Conservation (phyloP, 805 yeast genomes). For the Candida maltosa region DNA sequence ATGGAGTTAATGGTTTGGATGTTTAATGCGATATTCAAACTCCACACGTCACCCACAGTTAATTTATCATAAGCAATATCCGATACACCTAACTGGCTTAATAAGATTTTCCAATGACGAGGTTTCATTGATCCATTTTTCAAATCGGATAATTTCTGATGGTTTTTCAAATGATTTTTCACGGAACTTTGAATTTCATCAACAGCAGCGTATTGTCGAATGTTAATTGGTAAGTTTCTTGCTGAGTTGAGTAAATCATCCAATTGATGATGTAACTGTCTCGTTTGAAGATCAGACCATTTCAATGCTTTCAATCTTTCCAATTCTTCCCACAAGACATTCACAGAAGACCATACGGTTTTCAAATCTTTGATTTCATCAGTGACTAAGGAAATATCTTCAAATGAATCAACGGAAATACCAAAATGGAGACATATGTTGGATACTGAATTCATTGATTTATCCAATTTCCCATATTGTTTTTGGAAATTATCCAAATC, state of each 20-base stretch:
- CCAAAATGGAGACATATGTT: conserved; percentile 25
- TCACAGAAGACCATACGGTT: conserved; percentile 63
- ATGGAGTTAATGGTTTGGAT: conserved; percentile 45
- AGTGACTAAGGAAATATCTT: conserved; percentile 24
- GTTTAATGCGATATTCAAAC: conserved; percentile 46
- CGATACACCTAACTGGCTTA: conserved; percentile 28
- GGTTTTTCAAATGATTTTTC: conserved; percentile 36
- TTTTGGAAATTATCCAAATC: conserved; percentile 25
- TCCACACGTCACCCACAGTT: conserved; percentile 61
- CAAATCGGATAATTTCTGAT: conserved; percentile 41
- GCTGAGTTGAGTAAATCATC: conserved; percentile 48
- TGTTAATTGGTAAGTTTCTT: conserved; percentile 51
- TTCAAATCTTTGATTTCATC: conserved; percentile 56
- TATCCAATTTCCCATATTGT: conserved; percentile 2
- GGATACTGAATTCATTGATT: conserved; percentile 19
- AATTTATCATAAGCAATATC: conserved; percentile 20
- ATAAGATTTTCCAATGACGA: conserved; percentile 64
- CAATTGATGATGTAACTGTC: conserved; percentile 43
- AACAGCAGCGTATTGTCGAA: conserved; percentile 69
- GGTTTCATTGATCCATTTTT: conserved; percentile 55
- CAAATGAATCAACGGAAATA: conserved; percentile 24
- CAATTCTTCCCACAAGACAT: conserved; percentile 46
- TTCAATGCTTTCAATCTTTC: conserved; percentile 34
- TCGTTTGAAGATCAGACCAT: conserved; percentile 51
- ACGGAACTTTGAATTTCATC: conserved; percentile 50